Percentiles rank a stretch among this genome's conserved stretches.
Conservation (phyloP, 2,329 filamentous ascomycete species). For the Apiospora phragmitis region DNA sequence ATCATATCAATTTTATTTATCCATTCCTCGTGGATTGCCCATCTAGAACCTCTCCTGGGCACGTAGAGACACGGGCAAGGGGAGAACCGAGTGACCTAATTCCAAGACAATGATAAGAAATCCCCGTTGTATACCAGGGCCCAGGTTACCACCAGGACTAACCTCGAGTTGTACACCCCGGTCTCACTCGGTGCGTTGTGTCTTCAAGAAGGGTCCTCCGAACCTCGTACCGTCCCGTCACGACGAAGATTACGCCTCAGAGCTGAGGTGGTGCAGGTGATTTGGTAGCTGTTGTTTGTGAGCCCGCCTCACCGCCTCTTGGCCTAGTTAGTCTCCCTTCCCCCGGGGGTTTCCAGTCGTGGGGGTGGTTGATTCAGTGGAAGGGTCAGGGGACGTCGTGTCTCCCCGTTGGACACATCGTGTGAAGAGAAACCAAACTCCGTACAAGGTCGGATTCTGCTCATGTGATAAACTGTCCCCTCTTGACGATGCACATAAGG, state of each 20-base stretch:
- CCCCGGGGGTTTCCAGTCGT: not conserved
- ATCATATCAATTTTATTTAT: not conserved
- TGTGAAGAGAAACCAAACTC: not conserved
- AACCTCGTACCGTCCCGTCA: not conserved
- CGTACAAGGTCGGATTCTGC: not conserved
- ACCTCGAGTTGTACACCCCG: not conserved
- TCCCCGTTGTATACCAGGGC: not conserved
- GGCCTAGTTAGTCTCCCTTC: not conserved
- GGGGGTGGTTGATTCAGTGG: not conserved
- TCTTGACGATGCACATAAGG: not conserved
- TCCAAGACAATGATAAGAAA: not conserved
- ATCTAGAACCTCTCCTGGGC: not conserved
- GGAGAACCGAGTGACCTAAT: not conserved
- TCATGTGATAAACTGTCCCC: not conserved
- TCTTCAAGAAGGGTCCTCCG: not conserved
- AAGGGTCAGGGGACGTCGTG: no score
- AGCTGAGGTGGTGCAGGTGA: not conserved
- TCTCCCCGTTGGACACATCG: no score
- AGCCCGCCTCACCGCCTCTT: not conserved
- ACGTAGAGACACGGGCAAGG: not conserved
- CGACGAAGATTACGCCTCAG: not conserved
- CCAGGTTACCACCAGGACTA: not conserved
- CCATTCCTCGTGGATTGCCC: not conserved
- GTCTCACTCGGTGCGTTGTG: not conserved
- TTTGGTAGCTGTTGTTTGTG: not conserved